These are phyloP conservation scores for Candolleomyces eurysporus DNA, from an alignment of 768 basidiomycete genomes.

Conservation along the genomic window DNA sequence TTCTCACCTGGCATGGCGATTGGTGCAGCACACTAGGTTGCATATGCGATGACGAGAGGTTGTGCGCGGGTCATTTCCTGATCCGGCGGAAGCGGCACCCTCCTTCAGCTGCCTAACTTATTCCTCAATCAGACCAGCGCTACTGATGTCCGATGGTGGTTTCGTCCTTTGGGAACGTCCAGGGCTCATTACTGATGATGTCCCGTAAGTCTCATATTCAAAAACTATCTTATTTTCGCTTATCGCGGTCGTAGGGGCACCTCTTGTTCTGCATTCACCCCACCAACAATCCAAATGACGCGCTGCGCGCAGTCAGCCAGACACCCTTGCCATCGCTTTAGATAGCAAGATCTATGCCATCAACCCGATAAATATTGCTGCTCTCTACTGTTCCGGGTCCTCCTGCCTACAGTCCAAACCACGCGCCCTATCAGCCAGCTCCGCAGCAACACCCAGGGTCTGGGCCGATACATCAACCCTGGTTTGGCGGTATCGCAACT, in stretches of 20 bases:
- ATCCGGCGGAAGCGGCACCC: slow-evolving; percentile 82
- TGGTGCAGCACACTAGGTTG: slow-evolving; percentile 89
- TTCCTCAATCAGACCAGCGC: slow-evolving; percentile 66
- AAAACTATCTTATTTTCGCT: slow-evolving; percentile 2
- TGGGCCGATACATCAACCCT: slow-evolving; percentile 45
- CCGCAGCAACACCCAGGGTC: slow-evolving; percentile 33
- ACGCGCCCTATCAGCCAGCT: slow-evolving; percentile 10
- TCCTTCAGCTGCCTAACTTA: slow-evolving; percentile 68
- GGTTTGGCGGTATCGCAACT: slow-evolving; percentile 71
- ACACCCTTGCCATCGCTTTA: slow-evolving; percentile 83
- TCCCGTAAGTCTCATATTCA: slow-evolving; percentile 55
- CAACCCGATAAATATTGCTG: slow-evolving; percentile 62
- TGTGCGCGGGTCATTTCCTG: slow-evolving; percentile 87
- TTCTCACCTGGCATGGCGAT: slow-evolving; percentile 87
- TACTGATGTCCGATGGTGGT: slow-evolving; percentile 83
- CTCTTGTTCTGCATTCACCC: slow-evolving; percentile 71
- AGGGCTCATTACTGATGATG: slow-evolving; percentile 80
- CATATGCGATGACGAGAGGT: slow-evolving; percentile 88
- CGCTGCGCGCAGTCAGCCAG: slow-evolving; percentile 73
- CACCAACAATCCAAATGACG: slow-evolving; percentile 54
- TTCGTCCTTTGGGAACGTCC: slow-evolving; percentile 89
- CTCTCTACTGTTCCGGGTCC: slow-evolving; percentile 34
- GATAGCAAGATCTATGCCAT: slow-evolving; percentile 73
- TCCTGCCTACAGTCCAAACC: not conserved
- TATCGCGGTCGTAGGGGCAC: slow-evolving; percentile 41